These are phyloP conservation scores for Phialophora tarda DNA, from an alignment of 2,329 filamentous ascomycete genomes.

Conservation along the genomic window DNA sequence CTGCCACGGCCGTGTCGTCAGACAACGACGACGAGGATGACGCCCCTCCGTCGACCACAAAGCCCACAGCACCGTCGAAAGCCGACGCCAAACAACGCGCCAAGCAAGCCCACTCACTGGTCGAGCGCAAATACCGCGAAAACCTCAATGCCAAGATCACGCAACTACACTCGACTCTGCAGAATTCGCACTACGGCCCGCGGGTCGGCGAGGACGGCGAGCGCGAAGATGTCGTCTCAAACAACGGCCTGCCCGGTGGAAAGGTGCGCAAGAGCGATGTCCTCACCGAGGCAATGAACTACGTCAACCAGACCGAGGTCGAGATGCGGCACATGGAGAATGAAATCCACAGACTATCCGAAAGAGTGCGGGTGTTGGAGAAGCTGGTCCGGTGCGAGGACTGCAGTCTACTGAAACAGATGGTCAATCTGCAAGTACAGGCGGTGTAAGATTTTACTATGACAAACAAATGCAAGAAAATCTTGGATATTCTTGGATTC, in stretches of 20 bases:
- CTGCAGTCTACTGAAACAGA: slow-evolving; percentile 36
- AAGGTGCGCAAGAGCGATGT: slow-evolving; percentile 40
- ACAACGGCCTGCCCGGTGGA: slow-evolving; percentile 14
- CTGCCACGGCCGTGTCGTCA: slow-evolving; percentile 16
- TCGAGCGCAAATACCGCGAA: slow-evolving; percentile 40
- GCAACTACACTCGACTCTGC: slow-evolving; percentile 38
- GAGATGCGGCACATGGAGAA: slow-evolving; percentile 40
- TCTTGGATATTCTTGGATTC: not conserved
- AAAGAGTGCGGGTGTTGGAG: slow-evolving; percentile 36
- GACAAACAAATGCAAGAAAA: not conserved
- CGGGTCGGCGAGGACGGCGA: slow-evolving; percentile 29
- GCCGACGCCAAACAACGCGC: slow-evolving; percentile 37
- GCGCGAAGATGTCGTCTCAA: slow-evolving; percentile 11
- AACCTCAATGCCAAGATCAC: slow-evolving; percentile 40
- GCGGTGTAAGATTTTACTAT: slow-evolving; percentile 22
- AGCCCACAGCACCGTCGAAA: slow-evolving; percentile 32
- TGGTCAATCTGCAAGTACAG: slow-evolving; percentile 35
- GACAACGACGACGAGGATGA: slow-evolving; percentile 26
- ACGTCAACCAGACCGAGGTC: slow-evolving; percentile 38
- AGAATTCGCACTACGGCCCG: slow-evolving; percentile 37
- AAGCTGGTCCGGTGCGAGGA: slow-evolving; percentile 36
- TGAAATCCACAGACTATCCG: slow-evolving; percentile 36
- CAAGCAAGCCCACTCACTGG: slow-evolving; percentile 39
- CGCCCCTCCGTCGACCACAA: slow-evolving; percentile 10
- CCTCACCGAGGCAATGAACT: slow-evolving; percentile 39